phyloP scores from a whole-genome alignment of 495 filamentous ascomycete species.

The Evansstolkia leycettana region DNA sequence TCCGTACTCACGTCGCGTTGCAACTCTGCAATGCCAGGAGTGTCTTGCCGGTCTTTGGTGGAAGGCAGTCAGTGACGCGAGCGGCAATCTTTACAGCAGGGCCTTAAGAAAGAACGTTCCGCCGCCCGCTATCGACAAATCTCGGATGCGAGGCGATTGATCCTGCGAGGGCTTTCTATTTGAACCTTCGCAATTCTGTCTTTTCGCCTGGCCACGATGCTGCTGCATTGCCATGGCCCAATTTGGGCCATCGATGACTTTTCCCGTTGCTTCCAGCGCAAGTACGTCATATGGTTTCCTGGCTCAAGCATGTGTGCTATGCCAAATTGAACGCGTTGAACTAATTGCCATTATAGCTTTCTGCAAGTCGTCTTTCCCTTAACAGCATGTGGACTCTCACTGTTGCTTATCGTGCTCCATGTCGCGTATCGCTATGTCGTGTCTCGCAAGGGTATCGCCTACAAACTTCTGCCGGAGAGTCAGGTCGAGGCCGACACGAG shows the following conservation, averaged over 20 bases:
- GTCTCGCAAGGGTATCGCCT: slow-evolving; percentile 21
- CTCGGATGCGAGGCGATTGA: background rate
- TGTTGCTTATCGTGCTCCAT: slow-evolving; percentile 47
- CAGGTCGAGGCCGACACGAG: slow-evolving; percentile 34
- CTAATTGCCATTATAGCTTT: slow-evolving; percentile 43
- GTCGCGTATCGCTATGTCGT: slow-evolving; percentile 38
- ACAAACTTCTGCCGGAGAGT: slow-evolving; percentile 25
- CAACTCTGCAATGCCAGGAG: slow-evolving; percentile 18
- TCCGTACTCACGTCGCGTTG: slow-evolving; percentile 2
- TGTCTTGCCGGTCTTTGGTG: slow-evolving; percentile 7
- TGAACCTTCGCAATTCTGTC: slow-evolving; percentile 1
- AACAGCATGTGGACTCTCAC: slow-evolving; percentile 53
- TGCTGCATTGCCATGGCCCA: slow-evolving; percentile 65
- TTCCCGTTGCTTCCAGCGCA: slow-evolving; percentile 72
- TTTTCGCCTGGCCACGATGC: slow-evolving; percentile 32
- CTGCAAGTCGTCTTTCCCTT: slow-evolving; percentile 77
- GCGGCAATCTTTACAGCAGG: slow-evolving; percentile 2
- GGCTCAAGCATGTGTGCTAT: background rate
- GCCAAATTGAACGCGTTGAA: background rate
- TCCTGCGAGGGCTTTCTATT: background rate
- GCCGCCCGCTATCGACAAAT: background rate
- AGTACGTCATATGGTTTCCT: slow-evolving; percentile 43
- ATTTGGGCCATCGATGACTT: slow-evolving; percentile 87
- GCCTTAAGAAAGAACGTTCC: no score
- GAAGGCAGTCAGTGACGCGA: slow-evolving; percentile 9